Evolutionary conservation across 2,329 filamentous ascomycete species (phyloP).

Genomic region (Pyricularia pennisetigena): DNA sequence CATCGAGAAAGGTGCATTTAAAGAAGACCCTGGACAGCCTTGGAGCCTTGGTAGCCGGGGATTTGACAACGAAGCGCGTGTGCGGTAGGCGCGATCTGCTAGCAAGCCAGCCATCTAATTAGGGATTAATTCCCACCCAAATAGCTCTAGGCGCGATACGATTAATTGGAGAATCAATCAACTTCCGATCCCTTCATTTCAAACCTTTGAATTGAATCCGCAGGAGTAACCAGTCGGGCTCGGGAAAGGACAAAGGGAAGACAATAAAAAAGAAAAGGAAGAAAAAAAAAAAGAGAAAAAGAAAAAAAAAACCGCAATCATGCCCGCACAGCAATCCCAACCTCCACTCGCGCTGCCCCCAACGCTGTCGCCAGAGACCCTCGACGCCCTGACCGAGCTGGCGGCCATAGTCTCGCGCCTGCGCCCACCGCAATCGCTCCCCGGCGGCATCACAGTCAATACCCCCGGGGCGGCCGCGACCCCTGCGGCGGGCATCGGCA

Average conservation of each 20-base stretch:
- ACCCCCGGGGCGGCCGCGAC: conserved; percentile 21
- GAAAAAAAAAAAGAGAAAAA: neutral
- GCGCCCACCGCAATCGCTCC: conserved; percentile 35
- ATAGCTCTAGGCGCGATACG: neutral
- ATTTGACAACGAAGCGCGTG: neutral
- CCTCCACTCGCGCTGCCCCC: conserved; percentile 43
- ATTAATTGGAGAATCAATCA: neutral
- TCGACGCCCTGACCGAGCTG: conserved; percentile 79
- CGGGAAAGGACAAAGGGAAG: neutral
- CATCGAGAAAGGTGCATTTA: neutral
- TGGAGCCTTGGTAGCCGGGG: neutral
- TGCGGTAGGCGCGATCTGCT: neutral
- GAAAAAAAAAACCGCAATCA: neutral
- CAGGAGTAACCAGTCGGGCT: neutral
- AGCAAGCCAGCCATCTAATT: neutral
- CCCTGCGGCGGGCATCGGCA: conserved; percentile 9
- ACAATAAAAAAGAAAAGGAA: neutral
- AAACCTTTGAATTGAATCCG: neutral
- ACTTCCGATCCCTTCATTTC: neutral
- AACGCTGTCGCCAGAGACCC: conserved; percentile 67
- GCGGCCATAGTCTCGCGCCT: conserved; percentile 69
- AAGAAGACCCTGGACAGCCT: neutral
- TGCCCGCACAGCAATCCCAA: conserved; percentile 3
- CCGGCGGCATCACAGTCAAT: conserved; percentile 19
- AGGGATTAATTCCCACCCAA: no score